A percentile compares a stretch with the other conserved stretches of the same genome.
phyloP scores from a whole-genome alignment of 345 rosid species.

The Fremontodendron californicum region DNA sequence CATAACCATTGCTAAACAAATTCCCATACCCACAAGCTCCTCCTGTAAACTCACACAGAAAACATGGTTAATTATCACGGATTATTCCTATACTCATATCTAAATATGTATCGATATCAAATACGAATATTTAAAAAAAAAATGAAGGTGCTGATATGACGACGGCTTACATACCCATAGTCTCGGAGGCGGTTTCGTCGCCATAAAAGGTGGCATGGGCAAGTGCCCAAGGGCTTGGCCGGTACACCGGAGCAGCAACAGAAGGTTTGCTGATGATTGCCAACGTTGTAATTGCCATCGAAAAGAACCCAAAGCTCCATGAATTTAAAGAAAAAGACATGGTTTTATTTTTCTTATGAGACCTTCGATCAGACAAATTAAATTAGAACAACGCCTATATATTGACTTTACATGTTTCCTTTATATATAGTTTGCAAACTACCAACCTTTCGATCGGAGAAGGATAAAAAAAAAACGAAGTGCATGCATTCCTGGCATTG shows the following conservation, averaged over 20 bases:
- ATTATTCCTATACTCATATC: neutral
- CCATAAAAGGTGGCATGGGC: slow-evolving; percentile 78
- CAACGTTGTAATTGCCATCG: slow-evolving; percentile 15
- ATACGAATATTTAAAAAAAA: too few relatives aligned
- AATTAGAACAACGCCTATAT: neutral
- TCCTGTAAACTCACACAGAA: slow-evolving; percentile 25
- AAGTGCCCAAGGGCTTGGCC: slow-evolving; percentile 47
- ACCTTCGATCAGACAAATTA: neutral
- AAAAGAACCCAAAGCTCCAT: slow-evolving; percentile 38
- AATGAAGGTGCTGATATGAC: neutral
- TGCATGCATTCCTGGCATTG: slow-evolving; percentile 27
- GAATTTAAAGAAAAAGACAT: slow-evolving; percentile 30
- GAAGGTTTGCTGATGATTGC: slow-evolving; percentile 21
- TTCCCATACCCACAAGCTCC: slow-evolving; percentile 97
- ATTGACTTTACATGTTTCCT: neutral
- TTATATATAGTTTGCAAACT: slow-evolving; percentile 11
- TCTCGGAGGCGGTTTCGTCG: slow-evolving; percentile 56
- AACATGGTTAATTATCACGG: neutral
- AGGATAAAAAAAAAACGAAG: neutral
- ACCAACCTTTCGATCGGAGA: neutral
- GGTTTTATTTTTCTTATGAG: neutral
- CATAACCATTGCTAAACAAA: slow-evolving; percentile 56
- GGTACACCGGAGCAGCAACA: slow-evolving; percentile 13
- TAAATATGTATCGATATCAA: neutral
- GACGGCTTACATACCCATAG: slow-evolving; percentile 52